A percentile compares a stretch with the other conserved stretches of the same genome.
Evolutionary conservation across 257 asterid species (phyloP).

Genomic region (Salvia splendens): DNA sequence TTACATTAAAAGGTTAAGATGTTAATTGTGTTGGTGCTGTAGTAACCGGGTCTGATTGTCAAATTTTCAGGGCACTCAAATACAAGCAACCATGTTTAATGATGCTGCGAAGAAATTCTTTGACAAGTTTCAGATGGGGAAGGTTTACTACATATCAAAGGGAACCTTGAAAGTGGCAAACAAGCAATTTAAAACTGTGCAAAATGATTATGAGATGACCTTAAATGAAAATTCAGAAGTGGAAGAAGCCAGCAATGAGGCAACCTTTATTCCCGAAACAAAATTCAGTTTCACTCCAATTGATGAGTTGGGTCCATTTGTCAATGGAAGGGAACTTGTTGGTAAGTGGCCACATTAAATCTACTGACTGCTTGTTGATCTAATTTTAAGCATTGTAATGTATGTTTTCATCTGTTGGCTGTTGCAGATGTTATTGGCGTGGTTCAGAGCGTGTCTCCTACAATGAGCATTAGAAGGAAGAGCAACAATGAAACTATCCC

Average conservation of each 20-base stretch:
- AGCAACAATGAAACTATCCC: constrained; percentile 71
- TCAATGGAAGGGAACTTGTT: constrained; percentile 81
- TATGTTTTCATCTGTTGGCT: neutral
- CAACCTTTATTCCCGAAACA: constrained; percentile 70
- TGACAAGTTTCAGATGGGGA: constrained; percentile 87
- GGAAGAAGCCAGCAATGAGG: constrained; percentile 70
- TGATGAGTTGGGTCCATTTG: constrained; percentile 88
- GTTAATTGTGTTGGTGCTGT: neutral
- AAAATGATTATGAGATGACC: constrained; percentile 91
- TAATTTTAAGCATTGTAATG: constrained; percentile 1
- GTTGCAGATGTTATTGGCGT: constrained; percentile 88
- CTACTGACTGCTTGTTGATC: neutral
- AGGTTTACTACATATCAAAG: constrained; percentile 87
- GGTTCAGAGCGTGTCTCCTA: constrained; percentile 75
- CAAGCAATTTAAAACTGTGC: constrained; percentile 83
- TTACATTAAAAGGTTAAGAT: neutral
- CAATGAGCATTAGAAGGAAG: constrained; percentile 82
- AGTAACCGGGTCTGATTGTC: constrained; percentile 9
- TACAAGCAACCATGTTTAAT: constrained; percentile 97
- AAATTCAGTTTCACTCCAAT: constrained; percentile 75
- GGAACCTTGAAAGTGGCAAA: constrained; percentile 82
- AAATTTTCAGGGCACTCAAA: constrained; percentile 83
- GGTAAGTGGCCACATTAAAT: constrained; percentile 46
- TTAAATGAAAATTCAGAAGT: constrained; percentile 82
- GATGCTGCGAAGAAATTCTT: constrained; percentile 86